Evolutionary conservation across 164 flowering plant genomes (phyloP).

Genomic region (Buxus sempervirens): DNA sequence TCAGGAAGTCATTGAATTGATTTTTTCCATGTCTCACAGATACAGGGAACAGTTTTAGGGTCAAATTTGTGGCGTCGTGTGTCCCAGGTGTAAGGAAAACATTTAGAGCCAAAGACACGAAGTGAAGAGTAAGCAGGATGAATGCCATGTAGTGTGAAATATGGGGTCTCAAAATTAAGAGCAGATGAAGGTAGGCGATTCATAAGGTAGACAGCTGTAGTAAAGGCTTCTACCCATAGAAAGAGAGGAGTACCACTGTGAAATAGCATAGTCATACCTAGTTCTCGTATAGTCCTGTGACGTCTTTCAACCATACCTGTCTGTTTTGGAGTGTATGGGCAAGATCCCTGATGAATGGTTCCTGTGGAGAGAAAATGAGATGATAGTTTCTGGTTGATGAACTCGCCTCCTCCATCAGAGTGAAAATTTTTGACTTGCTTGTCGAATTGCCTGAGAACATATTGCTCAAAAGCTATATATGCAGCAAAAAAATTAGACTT

Average conservation of each 20-base stretch:
- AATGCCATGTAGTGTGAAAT: neutral
- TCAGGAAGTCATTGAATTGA: too few species aligned
- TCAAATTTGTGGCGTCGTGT: slow-evolving; percentile 5
- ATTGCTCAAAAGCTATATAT: slow-evolving; percentile 1
- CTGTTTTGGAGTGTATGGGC: slow-evolving; percentile 9
- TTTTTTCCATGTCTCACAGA: too few species aligned
- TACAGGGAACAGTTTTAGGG: neutral
- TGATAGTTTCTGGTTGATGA: neutral
- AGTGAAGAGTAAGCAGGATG: slow-evolving; percentile 1
- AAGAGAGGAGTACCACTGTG: too few species aligned
- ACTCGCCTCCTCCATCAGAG: slow-evolving; percentile 12
- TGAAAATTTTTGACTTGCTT: slow-evolving; percentile 9
- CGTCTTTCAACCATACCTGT: too few species aligned
- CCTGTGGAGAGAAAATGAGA: slow-evolving; percentile 5
- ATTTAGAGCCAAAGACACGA: too few species aligned
- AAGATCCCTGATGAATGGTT: slow-evolving; percentile 5
- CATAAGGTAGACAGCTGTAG: neutral
- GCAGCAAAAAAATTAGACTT: slow-evolving; percentile 10
- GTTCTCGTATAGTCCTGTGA: too few species aligned
- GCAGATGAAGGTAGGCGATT: slow-evolving; percentile 9
- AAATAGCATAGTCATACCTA: too few species aligned
- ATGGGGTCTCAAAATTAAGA: slow-evolving; percentile 7
- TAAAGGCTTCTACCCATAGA: slow-evolving; percentile 8
- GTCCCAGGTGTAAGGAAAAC: slow-evolving; percentile 9
- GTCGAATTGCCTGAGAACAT: slow-evolving; percentile 2